Evolutionary conservation across 2,329 filamentous ascomycete species (phyloP).

Genomic region (Colletotrichum sp.): DNA sequence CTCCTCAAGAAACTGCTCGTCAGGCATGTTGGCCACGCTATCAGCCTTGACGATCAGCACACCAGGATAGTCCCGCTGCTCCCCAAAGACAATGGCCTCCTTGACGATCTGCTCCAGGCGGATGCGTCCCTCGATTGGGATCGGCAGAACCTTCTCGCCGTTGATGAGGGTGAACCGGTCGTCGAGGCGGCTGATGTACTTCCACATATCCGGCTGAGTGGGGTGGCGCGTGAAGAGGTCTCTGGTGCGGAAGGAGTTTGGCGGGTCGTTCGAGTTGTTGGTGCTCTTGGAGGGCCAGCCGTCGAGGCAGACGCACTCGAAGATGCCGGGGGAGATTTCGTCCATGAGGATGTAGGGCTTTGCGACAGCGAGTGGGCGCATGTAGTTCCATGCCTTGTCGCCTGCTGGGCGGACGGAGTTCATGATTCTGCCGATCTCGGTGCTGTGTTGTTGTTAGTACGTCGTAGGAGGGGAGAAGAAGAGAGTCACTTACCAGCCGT

Average conservation of each 20-base stretch:
- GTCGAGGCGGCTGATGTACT: slow-evolving; percentile 40
- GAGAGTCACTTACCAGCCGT: not conserved
- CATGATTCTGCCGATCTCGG: slow-evolving; percentile 31
- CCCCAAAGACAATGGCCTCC: slow-evolving; percentile 37
- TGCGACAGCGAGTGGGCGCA: slow-evolving; percentile 24
- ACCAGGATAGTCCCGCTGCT: slow-evolving; percentile 33
- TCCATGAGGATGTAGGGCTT: not conserved
- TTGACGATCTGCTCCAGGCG: slow-evolving; percentile 35
- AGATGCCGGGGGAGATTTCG: slow-evolving; percentile 30
- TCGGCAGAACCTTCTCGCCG: slow-evolving; percentile 43
- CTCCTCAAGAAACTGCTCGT: slow-evolving; percentile 36
- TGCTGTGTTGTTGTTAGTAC: slow-evolving; percentile 18
- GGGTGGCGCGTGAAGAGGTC: slow-evolving; percentile 42
- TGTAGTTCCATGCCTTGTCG: slow-evolving; percentile 34
- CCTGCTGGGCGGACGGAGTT: slow-evolving; percentile 27
- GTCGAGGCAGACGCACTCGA: slow-evolving; percentile 37
- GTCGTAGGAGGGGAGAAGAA: not conserved
- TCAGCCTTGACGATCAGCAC: slow-evolving; percentile 34
- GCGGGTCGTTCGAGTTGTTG: slow-evolving; percentile 33
- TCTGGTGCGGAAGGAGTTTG: slow-evolving; percentile 38
- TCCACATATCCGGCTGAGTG: slow-evolving; percentile 38
- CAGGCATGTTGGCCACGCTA: slow-evolving; percentile 26
- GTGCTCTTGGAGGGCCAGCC: slow-evolving; percentile 39
- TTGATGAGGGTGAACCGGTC: slow-evolving; percentile 41
- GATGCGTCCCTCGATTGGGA: slow-evolving; percentile 36